These are phyloP conservation scores for Primulina eburnea DNA, from an alignment of 257 asterid genomes.

Conservation along the genomic window DNA sequence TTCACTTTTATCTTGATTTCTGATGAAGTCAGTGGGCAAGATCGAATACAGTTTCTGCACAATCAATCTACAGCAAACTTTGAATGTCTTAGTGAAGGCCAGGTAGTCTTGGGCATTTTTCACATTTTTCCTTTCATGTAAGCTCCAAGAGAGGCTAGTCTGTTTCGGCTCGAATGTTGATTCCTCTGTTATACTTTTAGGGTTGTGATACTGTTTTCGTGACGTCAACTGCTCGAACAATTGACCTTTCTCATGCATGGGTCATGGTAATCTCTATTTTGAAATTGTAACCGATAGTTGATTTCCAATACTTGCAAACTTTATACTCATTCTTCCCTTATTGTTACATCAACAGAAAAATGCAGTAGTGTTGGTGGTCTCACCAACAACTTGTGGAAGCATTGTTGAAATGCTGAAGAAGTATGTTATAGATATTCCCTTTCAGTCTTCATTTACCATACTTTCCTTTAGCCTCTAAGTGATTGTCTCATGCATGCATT, in stretches of 20 bases:
- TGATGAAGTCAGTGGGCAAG: conserved; percentile 85
- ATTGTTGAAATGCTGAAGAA: conserved; percentile 73
- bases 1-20: conserved; percentile 27
- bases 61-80: conserved; percentile 96
- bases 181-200: conserved; percentile 39
- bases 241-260: conserved; percentile 90
- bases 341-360: conserved; percentile 63
- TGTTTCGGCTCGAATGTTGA: conserved; percentile 8
- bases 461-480: conserved; percentile 16
- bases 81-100: conserved; percentile 79
- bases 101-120: conserved; percentile 49
- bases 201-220: conserved; percentile 94
- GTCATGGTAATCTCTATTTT: conserved; percentile 62
- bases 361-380: conserved; percentile 76
- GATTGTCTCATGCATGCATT: conserved; percentile 12
- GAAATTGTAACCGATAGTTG: conserved; percentile 17
- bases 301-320: conserved; percentile 20
- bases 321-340: conserved; percentile 10
- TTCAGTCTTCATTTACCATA: conserved; percentile 15
- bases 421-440: conserved; percentile 44
- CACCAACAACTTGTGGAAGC: conserved; percentile 66
- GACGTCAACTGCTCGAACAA: conserved; percentile 95
- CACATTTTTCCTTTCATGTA: conserved; percentile 1
- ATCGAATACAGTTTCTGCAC: conserved; percentile 88
- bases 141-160: conserved; percentile 7